A percentile compares a stretch with the other conserved stretches of the same genome.
These are phyloP conservation scores for Neonectria ditissima DNA, from an alignment of 2,329 filamentous ascomycete species.

Conservation along the genomic window DNA sequence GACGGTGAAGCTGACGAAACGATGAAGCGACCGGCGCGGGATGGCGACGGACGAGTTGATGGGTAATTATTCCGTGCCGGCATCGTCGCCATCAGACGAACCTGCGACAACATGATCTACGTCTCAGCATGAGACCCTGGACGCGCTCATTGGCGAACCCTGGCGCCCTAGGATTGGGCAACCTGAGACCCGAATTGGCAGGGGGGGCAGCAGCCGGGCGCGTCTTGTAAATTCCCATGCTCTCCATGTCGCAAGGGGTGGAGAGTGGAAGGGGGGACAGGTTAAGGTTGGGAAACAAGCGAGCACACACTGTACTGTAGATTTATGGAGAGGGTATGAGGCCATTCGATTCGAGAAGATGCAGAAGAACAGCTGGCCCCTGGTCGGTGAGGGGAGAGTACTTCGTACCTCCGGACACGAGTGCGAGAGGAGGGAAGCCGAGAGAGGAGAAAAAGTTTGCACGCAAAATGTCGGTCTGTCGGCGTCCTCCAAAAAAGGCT, in stretches of 20 bases:
- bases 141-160: slow-evolving; percentile 25
- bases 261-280: slow-evolving; percentile 17
- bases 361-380: neutral
- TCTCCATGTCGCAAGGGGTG: slow-evolving; percentile 30
- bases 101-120: slow-evolving; percentile 40
- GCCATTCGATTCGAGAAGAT: slow-evolving; percentile 21
- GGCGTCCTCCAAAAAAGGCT: slow-evolving; percentile 35
- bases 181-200: slow-evolving; percentile 43
- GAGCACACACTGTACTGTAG: slow-evolving; percentile 23
- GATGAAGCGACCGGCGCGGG: neutral
- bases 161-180: slow-evolving; percentile 33
- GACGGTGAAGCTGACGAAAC: neutral
- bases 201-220: slow-evolving; percentile 31
- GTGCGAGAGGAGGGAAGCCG: neutral
- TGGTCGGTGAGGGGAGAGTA: neutral
- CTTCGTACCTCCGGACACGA: neutral
- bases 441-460: slow-evolving; percentile 8
- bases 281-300: slow-evolving; percentile 11
- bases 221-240: slow-evolving; percentile 43
- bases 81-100: slow-evolving; percentile 34
- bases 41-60: slow-evolving; percentile 13
- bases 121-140: slow-evolving; percentile 39
- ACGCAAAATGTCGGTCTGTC: slow-evolving; percentile 37
- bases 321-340: slow-evolving; percentile 6
- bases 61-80: slow-evolving; percentile 29